phyloP scores from a whole-genome alignment of 1,284 basidiomycete species.

The Puccinia polysora region DNA sequence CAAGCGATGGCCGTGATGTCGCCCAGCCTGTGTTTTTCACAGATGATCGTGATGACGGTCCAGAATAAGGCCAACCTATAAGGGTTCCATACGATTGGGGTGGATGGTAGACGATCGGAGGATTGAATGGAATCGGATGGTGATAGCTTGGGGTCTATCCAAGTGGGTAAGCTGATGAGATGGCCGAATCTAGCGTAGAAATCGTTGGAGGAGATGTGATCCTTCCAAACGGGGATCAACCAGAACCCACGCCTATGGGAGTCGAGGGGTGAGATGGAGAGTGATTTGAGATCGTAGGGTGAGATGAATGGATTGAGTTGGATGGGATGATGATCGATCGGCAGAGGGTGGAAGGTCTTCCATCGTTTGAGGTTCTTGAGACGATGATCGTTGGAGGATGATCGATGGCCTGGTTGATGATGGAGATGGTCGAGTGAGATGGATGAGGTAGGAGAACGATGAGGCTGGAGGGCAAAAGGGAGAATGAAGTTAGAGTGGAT shows the following conservation, averaged over 20 bases:
- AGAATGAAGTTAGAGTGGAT: not conserved
- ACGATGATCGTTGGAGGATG: not conserved
- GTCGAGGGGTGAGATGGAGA: not conserved
- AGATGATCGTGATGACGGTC: slow-evolving; percentile 15
- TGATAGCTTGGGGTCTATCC: slow-evolving; percentile 17
- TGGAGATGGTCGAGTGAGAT: not conserved
- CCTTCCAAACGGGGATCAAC: slow-evolving; percentile 33
- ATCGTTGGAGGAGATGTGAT: not conserved
- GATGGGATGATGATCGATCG: not conserved
- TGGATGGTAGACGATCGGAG: not conserved
- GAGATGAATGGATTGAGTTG: too few species aligned
- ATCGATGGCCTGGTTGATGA: not conserved
- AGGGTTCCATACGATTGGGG: slow-evolving; percentile 32
- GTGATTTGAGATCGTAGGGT: slow-evolving; percentile 18
- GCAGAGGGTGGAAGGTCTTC: slow-evolving; percentile 5
- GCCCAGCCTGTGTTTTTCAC: slow-evolving; percentile 25
- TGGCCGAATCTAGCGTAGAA: slow-evolving; percentile 11
- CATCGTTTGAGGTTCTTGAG: slow-evolving; percentile 9
- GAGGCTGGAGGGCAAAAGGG: not conserved
- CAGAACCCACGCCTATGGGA: slow-evolving; percentile 33
- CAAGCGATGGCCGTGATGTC: slow-evolving; percentile 6
- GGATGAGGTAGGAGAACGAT: not conserved
- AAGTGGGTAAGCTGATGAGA: slow-evolving; percentile 31
- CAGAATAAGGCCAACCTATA: slow-evolving; percentile 18
- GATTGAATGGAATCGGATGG: not conserved